Evolutionary conservation across 139 green algal species (phyloP), one percentile per base, ranked within the genome.

Genomic region (Chlorella sorokiniana): DNA sequence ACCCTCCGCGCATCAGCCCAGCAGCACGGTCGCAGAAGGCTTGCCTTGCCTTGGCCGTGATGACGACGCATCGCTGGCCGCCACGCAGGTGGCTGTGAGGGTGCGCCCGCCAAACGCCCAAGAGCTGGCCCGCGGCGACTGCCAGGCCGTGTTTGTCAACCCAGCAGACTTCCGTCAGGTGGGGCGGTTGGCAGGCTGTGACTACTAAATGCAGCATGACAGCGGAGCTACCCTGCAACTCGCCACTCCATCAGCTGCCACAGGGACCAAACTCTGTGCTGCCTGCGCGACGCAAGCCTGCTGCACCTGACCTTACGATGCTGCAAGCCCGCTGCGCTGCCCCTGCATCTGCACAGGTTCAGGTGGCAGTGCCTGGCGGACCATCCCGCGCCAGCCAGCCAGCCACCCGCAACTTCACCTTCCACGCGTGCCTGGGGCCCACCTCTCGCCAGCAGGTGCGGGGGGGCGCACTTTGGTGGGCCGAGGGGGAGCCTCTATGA

Each of bases 381-480:
- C 35, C 56, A 27, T 29, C 73, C 0, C 59, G 59, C 61, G 61
- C 45, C 42, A 38, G 75, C n/a, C 27, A 22, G 38, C 1, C 73
- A 10, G 33, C 45, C 40, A 56, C 73, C 1, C 70, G 79, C 22
- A 74, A 72, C 31, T 92, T 92, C 33, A 61, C 74, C 56, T 92
- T 92, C 70, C 84, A 91, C 33, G 80, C 81, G 41, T 89, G 84
- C 65, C 51, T 92, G 14, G 44, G 48, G 4, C 88, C 88, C 7
- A 38, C 65, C 22, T 80, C 71, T 2, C 75, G 69, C 25, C 88
- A 91, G 59, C 73, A 79, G 73, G 73, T 79, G 71, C 48, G 52
- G 4, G 29, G 52, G 52, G 20, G 29, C 10, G 10, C 10, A 3
- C 16, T 62, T 9, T 62, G 52, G 2, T n/a, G n/a, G n/a, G n/a